Conservation (phyloP, 2,329 filamentous ascomycete species). For the Fusarium drepaniforme region DNA sequence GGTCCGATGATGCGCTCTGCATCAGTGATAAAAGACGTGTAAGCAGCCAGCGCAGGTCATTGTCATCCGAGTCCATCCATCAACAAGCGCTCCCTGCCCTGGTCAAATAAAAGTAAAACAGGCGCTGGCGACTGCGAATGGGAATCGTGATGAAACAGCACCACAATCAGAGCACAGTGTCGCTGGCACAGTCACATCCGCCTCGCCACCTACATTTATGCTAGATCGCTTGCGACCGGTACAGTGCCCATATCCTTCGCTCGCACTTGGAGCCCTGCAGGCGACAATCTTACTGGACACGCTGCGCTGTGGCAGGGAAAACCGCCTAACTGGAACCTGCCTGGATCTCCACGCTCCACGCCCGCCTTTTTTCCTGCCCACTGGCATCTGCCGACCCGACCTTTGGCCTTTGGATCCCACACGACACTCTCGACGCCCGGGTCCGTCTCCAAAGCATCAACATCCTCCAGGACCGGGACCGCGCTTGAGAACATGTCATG, state of each 20-base stretch:
- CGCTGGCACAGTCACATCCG: slow-evolving; percentile 11
- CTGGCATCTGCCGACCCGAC: slow-evolving; percentile 45
- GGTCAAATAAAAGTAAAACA: background rate
- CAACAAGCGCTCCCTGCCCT: background rate
- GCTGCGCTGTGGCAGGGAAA: slow-evolving; percentile 12
- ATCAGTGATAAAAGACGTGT: background rate
- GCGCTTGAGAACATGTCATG: slow-evolving; percentile 58
- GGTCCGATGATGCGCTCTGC: background rate
- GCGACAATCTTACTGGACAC: slow-evolving; percentile 15
- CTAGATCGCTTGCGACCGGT: background rate
- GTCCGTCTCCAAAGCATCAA: slow-evolving; percentile 39
- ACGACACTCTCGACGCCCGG: slow-evolving; percentile 36
- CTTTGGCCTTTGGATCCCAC: slow-evolving; percentile 32
- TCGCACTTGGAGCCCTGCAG: background rate
- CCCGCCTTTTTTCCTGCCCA: slow-evolving; percentile 44
- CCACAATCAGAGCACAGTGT: slow-evolving; percentile 21
- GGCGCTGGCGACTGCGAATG: background rate
- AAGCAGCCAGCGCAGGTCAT: background rate
- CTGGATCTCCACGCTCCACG: slow-evolving; percentile 27
- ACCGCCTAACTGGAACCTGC: slow-evolving; percentile 19
- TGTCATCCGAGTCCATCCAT: background rate
- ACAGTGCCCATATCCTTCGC: background rate
- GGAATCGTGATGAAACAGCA: slow-evolving; percentile 20
- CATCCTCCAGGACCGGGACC: slow-evolving; percentile 39
- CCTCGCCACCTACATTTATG: background rate